These are phyloP conservation scores for Galeopsis tetrahit DNA, from an alignment of 257 asterid genomes.

Conservation along the genomic window DNA sequence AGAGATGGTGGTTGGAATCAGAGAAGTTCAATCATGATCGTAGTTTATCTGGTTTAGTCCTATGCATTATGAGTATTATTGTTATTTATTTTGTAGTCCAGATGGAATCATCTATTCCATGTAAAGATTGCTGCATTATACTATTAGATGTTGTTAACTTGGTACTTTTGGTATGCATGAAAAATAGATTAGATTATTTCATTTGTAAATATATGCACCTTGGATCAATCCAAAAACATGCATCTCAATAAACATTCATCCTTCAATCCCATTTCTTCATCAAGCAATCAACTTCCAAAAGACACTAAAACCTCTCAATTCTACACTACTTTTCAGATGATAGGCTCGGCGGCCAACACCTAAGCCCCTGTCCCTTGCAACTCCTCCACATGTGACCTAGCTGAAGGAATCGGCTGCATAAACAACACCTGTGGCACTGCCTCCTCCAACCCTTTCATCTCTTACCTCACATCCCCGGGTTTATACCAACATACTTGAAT, in stretches of 20 bases:
- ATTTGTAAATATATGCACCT: not conserved
- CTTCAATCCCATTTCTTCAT: not conserved
- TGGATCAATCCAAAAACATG: not conserved
- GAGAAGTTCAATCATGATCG: too few relatives aligned
- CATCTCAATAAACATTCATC: not conserved
- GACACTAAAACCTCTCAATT: constrained; percentile 4
- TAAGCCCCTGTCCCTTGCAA: constrained; percentile 45
- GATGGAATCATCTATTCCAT: too few relatives aligned
- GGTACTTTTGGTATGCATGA: too few relatives aligned
- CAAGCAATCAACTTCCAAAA: not conserved
- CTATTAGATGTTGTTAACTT: too few relatives aligned
- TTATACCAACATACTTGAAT: constrained; percentile 35
- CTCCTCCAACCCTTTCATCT: constrained; percentile 39
- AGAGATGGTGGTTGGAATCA: too few relatives aligned
- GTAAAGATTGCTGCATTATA: too few relatives aligned
- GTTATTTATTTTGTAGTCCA: too few relatives aligned
- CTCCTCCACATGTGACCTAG: constrained; percentile 36
- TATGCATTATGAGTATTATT: too few relatives aligned
- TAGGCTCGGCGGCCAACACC: constrained; percentile 41
- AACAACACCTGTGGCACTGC: constrained; percentile 45
- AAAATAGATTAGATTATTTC: too few relatives aligned
- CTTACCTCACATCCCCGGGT: constrained; percentile 30
- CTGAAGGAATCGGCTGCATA: constrained; percentile 37
- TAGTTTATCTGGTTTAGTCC: too few relatives aligned
- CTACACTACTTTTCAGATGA: not conserved